phyloP scores from a whole-genome alignment of 2,329 filamentous ascomycete species.

The Paecilomyces dactylethromorphus region DNA sequence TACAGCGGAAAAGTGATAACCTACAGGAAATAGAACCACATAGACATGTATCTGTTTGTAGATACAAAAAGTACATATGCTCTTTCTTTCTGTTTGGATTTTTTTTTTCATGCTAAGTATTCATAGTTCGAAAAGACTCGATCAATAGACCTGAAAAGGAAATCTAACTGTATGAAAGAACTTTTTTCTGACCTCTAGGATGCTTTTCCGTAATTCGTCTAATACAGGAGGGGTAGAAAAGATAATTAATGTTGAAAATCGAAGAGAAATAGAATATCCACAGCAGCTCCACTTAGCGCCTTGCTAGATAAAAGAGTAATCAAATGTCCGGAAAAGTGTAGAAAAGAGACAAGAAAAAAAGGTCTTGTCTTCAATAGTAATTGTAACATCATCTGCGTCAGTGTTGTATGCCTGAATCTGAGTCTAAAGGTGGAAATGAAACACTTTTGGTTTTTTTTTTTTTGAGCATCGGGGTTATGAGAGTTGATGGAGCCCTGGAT shows the following conservation, averaged over 20 bases:
- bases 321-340: conserved; percentile 4
- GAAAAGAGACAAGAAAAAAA: conserved; percentile 7
- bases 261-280: background rate
- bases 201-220: background rate
- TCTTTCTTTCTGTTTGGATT: background rate
- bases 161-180: background rate
- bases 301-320: conserved; percentile 14
- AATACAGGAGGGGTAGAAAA: background rate
- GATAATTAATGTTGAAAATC: background rate
- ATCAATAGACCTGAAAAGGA: background rate
- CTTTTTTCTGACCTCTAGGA: background rate
- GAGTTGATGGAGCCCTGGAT: background rate
- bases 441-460: conserved; percentile 8
- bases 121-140: background rate
- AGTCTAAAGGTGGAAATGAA: background rate
- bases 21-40: background rate
- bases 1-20: background rate
- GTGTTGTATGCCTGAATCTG: background rate
- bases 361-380: conserved; percentile 6
- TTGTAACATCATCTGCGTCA: background rate
- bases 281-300: conserved; percentile 19
- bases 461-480: conserved; percentile 2
- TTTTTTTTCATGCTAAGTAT: background rate
- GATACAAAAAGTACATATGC: background rate
- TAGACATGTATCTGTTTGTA: background rate